These are phyloP conservation scores for Heritiera fomes DNA, from an alignment of 345 rosid genomes.

Conservation along the genomic window DNA sequence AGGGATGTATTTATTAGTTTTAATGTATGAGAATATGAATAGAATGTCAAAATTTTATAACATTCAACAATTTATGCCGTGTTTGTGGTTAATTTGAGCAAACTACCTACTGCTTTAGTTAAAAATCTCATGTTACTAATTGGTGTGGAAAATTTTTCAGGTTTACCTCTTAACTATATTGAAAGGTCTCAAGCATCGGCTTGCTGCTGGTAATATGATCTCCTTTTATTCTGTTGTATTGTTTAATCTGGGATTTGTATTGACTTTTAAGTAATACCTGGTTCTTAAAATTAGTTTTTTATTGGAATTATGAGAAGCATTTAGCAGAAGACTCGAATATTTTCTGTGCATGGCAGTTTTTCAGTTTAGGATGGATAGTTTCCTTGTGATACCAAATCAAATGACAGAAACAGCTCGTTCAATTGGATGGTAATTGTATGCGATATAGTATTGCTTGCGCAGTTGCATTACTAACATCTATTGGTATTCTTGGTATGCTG, in stretches of 20 bases:
- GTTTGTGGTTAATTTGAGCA: neutral
- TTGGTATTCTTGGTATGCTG: constrained; percentile 5
- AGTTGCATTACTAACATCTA: constrained; percentile 11
- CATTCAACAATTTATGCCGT: neutral
- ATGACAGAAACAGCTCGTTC: neutral
- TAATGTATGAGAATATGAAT: neutral
- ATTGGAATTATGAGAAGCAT: neutral
- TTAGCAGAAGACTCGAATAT: neutral
- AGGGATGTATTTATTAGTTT: neutral
- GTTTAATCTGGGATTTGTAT: neutral
- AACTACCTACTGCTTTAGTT: neutral
- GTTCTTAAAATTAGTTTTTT: neutral
- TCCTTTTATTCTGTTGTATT: constrained; percentile 2
- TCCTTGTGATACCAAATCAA: neutral
- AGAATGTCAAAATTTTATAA: neutral
- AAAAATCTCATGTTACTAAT: constrained; percentile 10
- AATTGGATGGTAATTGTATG: neutral
- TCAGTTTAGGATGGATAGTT: neutral
- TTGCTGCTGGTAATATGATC: constrained; percentile 76
- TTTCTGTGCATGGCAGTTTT: neutral
- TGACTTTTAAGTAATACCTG: neutral
- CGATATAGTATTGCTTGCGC: constrained; percentile 6
- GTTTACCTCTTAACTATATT: constrained; percentile 81
- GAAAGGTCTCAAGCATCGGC: constrained; percentile 88
- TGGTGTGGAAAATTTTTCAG: constrained; percentile 41